phyloP scores from a whole-genome alignment of 345 rosid species.

The Gossypioides kirkii region DNA sequence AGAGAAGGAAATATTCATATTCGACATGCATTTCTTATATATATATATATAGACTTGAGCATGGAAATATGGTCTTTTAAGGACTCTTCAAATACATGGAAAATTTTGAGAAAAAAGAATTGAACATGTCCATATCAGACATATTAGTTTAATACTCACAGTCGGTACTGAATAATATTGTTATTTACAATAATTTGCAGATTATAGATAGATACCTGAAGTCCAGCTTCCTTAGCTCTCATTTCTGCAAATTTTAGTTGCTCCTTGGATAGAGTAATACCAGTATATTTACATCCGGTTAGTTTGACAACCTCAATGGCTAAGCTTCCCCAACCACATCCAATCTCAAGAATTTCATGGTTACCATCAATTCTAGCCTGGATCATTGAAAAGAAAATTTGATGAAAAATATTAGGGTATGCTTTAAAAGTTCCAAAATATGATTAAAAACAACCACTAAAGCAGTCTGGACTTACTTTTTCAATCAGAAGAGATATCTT shows the following conservation, averaged over 20 bases:
- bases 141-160: too few species aligned
- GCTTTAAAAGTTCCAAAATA: neutral
- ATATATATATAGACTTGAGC: too few species aligned
- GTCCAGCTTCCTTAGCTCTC: constrained; percentile 81
- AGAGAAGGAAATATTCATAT: too few species aligned
- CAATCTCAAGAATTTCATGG: constrained; percentile 79
- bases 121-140: too few species aligned
- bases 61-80: too few species aligned
- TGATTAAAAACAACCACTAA: neutral
- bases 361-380: constrained; percentile 55
- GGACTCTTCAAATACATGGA: too few species aligned
- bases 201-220: constrained; percentile 41
- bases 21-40: too few species aligned
- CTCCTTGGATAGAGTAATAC: constrained; percentile 72
- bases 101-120: too few species aligned
- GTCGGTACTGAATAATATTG: too few species aligned
- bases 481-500: constrained; percentile 65
- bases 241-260: constrained; percentile 65
- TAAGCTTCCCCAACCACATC: constrained; percentile 91
- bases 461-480: constrained; percentile 38
- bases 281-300: constrained; percentile 87
- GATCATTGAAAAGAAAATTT: neutral
- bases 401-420: neutral
- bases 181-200: neutral
- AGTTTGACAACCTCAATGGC: constrained; percentile 79